Base-by-base conservation (phyloP, 805 yeast genomes). In the Metschnikowia hibisci region DNA sequence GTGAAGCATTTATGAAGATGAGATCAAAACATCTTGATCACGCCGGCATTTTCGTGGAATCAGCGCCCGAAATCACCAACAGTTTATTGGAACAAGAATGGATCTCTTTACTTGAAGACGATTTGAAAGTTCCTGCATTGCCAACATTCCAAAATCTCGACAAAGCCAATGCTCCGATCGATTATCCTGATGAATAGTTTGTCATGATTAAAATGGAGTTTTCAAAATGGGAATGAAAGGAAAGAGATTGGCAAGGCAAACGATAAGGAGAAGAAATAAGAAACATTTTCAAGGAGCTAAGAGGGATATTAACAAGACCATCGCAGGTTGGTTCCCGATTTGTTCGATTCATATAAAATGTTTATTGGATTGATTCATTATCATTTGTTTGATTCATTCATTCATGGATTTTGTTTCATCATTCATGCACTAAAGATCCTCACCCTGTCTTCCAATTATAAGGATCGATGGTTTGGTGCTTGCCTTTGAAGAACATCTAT, bases 91-190 rank as follows among this genome's bases (percentile, higher is more conserved):
- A 45, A 8, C 46, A 48, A 2, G 52, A 50, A 6, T 50, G 55
- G 54, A 46, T 63, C 6, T 52, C 58, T 13, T 53, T 65, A 25
- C 46, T 51, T 2, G 45, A 50, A 4, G 41, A 50, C 4, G 47
- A 52, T n/a, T 35, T 60, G 12, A 46, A 40, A 14, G 52, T 57
- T 1, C 69, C 69, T 0, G 50, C 58, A 2, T 54, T 80, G 16
- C 91, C 90, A 2, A 65, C 71, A 4, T 82, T 82, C 58, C 77
- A 73, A 48, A 80, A 81, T 54, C 79, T 82, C 7, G 90, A 84
- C 50, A 80, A 78, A 56, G 84, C 86, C 4, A 66, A 67, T 42
- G 63, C 67, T 15, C 65, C 76, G 10, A 64, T 77, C 1, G 69
- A 66, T 28, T 76, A 74, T 48, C 50, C 50, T 11, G 50, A 65